Conservation (phyloP, 208 protist species). For the Leishmania gerbilli region DNA sequence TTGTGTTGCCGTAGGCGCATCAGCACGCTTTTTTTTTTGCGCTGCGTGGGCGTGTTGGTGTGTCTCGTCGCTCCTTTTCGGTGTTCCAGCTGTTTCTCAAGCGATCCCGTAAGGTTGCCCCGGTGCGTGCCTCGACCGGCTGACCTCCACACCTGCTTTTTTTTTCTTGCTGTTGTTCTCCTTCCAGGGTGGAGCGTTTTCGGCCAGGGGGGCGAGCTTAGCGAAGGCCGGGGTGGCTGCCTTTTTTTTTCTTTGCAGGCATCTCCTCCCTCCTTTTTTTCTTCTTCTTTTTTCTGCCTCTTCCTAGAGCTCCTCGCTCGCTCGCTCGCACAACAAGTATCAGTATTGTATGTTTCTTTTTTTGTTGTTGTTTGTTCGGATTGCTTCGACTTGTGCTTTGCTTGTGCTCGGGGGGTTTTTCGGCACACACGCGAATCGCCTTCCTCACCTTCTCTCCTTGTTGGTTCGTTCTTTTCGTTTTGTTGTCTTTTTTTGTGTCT, state of each 20-base stretch:
- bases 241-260: neutral
- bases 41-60: neutral
- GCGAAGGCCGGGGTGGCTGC: neutral
- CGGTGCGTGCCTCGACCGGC: neutral
- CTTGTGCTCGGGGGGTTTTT: neutral
- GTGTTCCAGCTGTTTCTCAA: neutral
- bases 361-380: neutral
- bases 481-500: neutral
- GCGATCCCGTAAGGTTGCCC: neutral
- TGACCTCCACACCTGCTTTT: neutral
- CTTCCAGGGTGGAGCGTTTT: neutral
- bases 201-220: neutral
- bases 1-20: neutral
- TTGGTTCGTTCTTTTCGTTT: neutral
- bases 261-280: neutral
- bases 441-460: neutral
- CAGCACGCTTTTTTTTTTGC: neutral
- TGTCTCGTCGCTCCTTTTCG: neutral
- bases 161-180: neutral
- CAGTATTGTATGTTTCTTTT: too few relatives aligned
- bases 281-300: neutral
- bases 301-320: too few relatives aligned
- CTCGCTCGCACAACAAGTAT: too few relatives aligned
- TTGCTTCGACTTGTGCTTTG: neutral
- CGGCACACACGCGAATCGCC: neutral